Evolutionary conservation across 768 basidiomycete species (phyloP).

Genomic region (Sporobolomyces pararoseus): DNA sequence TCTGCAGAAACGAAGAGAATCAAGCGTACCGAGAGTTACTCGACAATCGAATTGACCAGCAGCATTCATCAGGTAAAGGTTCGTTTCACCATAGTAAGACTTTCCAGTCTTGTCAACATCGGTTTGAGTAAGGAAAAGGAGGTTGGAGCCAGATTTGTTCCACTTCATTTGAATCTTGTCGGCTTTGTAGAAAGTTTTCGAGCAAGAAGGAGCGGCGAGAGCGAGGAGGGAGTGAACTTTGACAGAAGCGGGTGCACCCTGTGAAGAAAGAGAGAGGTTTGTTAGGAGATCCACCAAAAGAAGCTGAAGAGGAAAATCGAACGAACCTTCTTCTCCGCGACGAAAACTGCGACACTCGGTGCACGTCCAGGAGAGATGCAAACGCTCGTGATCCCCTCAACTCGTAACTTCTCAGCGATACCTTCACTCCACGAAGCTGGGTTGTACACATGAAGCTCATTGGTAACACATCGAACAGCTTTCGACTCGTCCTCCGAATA

Average conservation of each 20-base stretch:
- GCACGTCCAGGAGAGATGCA: conserved; percentile 77
- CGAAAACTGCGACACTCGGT: conserved; percentile 83
- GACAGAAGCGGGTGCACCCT: conserved; percentile 84
- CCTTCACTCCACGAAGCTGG: conserved; percentile 75
- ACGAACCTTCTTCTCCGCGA: conserved; percentile 84
- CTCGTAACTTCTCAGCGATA: conserved; percentile 71
- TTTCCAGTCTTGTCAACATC: conserved; percentile 96
- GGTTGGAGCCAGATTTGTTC: conserved; percentile 89
- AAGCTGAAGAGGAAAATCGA: not conserved
- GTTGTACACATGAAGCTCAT: conserved; percentile 77
- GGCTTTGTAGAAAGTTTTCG: conserved; percentile 93
- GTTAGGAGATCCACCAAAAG: not conserved
- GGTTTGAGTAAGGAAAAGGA: conserved; percentile 85
- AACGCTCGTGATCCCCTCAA: conserved; percentile 75
- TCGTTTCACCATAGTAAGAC: conserved; percentile 97
- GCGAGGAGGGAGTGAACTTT: conserved; percentile 70
- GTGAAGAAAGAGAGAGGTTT: too few relatives aligned
- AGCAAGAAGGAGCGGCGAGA: conserved; percentile 61
- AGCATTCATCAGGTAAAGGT: conserved; percentile 83
- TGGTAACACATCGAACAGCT: conserved; percentile 71
- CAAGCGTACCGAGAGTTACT: conserved; percentile 55
- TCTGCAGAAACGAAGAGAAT: not conserved
- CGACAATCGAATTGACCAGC: conserved; percentile 91
- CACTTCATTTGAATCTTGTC: conserved; percentile 91
- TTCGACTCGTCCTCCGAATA: conserved; percentile 85